A percentile compares a stretch with the other conserved stretches of the same genome.
Conservation (phyloP, 108 stramenopile species). For the Cylindrotheca fusiformis region DNA sequence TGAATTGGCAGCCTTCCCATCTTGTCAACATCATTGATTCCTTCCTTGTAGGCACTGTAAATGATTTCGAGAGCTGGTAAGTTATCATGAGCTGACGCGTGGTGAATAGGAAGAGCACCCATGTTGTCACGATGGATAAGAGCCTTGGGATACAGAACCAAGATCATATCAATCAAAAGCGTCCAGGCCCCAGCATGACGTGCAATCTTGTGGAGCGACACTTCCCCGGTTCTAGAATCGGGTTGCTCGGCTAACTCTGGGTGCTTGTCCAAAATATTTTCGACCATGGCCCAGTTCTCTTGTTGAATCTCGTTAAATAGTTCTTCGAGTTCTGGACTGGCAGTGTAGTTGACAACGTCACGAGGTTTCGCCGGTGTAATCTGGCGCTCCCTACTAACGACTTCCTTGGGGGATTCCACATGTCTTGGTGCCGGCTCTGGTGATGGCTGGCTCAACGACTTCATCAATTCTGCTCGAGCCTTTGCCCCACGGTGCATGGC, state of each 20-base stretch:
- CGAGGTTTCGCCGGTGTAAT: conserved; percentile 4
- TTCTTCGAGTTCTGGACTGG: conserved; percentile 34
- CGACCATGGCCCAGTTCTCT: conserved; percentile 88
- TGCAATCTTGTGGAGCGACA: conserved; percentile 84
- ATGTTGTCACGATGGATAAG: conserved; percentile 81
- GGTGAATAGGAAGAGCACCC: conserved; percentile 88
- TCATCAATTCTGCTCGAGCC: conserved; percentile 12
- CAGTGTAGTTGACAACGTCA: conserved; percentile 12
- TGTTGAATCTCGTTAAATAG: conserved; percentile 66
- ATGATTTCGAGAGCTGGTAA: conserved; percentile 82
- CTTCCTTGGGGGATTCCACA: conserved; percentile 3
- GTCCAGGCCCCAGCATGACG: conserved; percentile 79
- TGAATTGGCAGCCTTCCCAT: conserved; percentile 83
- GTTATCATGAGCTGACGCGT: conserved; percentile 80
- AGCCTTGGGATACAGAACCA: conserved; percentile 85
- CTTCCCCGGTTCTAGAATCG: conserved; percentile 71
- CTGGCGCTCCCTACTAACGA: conserved; percentile 14
- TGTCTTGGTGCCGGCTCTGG: conserved; percentile 5
- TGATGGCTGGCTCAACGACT: neutral
- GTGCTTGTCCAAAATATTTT: conserved; percentile 81
- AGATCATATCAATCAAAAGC: conserved; percentile 82
- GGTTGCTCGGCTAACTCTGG: conserved; percentile 78
- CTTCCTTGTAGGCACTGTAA: conserved; percentile 87
- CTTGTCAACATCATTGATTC: conserved; percentile 76
- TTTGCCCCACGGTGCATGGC: conserved; percentile 40